Evolutionary conservation across 1,139 yeast genomes (phyloP), one percentile per base, ranked within the genome.

Genomic region (Geotrichum reessii): DNA sequence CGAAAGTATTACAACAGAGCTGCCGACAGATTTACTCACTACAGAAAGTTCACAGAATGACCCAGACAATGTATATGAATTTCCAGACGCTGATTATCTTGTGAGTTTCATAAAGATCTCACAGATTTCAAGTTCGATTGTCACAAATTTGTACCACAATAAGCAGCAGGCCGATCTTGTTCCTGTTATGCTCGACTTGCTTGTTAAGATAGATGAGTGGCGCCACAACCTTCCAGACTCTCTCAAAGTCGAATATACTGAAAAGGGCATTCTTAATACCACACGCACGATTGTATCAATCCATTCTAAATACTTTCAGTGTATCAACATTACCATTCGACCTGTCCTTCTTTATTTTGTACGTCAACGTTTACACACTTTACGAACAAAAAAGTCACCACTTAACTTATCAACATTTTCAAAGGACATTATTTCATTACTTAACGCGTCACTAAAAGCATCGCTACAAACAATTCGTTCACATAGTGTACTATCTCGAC

Each of bases 221-320:
- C 84, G 84, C 65, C 80, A 79, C 54, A 75, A 81, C 9, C 74
- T 87, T 22, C 92, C 95, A 0, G 81, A 78, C 17, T 84, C 82
- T 64, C 76, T 86, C 53, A 81, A 78, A 60, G 86, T 86, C 53
- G 91, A 87, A 67, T 87, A 83, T 65, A 76, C 82, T 1, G 75
- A 74, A 47, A 78, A 78, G 7, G 44, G 44, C 17, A 80, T 81
- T 50, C 74, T 87, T 24, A 78, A 80, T 56, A 55, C 61, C 9
- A 79, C 88, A 1, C 76, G 96, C 63, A 74, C 87, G 28, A 83
- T 84, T 21, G 90, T 88, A 6, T 89, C 88, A 68, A 78, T 88
- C 65, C 86, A 86, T 84, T 86, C 93, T 1, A 96, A 88, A 68
- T 89, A 87, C 70, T 87, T 86, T 67, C 95, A 88, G 69, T 95